Percentiles rank a stretch among this genome's conserved stretches.
These are phyloP conservation scores for Lentinula detonsa DNA, from an alignment of 768 basidiomycete species.

Conservation along the genomic window DNA sequence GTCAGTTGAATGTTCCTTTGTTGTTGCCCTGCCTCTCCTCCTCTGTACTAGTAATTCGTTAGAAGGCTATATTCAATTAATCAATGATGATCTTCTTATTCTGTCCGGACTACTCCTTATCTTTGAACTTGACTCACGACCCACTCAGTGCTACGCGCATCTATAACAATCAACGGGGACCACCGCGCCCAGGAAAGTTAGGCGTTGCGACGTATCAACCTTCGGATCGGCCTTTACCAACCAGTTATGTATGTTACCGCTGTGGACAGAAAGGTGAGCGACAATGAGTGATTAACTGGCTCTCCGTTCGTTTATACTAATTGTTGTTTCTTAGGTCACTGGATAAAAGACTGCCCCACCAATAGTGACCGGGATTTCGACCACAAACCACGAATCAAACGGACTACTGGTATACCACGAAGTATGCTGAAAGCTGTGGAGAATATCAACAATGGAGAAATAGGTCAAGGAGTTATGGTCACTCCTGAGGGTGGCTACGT, in stretches of 20 bases:
- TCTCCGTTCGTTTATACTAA: not conserved
- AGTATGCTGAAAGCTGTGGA: slow-evolving; percentile 97
- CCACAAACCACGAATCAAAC: slow-evolving; percentile 90
- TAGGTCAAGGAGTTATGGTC: slow-evolving; percentile 91
- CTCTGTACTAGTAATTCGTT: not conserved
- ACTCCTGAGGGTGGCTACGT: slow-evolving; percentile 98
- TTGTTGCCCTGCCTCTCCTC: slow-evolving; percentile 31
- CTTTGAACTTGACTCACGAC: slow-evolving; percentile 39
- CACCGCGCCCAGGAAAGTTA: slow-evolving; percentile 60
- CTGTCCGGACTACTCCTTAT: not conserved
- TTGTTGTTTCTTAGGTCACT: slow-evolving; percentile 64
- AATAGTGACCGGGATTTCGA: slow-evolving; percentile 95
- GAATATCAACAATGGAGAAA: slow-evolving; percentile 63
- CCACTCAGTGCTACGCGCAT: slow-evolving; percentile 54
- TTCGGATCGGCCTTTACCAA: slow-evolving; percentile 76
- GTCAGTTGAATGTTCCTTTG: slow-evolving; percentile 50
- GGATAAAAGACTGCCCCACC: slow-evolving; percentile 99
- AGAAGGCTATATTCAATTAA: slow-evolving; percentile 42
- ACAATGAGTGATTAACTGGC: not conserved
- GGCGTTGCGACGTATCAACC: slow-evolving; percentile 43
- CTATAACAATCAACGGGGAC: slow-evolving; percentile 60
- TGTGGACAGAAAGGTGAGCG: slow-evolving; percentile 92
- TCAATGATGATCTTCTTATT: slow-evolving; percentile 45
- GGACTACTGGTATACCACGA: slow-evolving; percentile 96
- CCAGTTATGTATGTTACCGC: slow-evolving; percentile 97